Evolutionary conservation across 768 basidiomycete genomes (phyloP).

Genomic region (Sporobolomyces pararoseus): DNA sequence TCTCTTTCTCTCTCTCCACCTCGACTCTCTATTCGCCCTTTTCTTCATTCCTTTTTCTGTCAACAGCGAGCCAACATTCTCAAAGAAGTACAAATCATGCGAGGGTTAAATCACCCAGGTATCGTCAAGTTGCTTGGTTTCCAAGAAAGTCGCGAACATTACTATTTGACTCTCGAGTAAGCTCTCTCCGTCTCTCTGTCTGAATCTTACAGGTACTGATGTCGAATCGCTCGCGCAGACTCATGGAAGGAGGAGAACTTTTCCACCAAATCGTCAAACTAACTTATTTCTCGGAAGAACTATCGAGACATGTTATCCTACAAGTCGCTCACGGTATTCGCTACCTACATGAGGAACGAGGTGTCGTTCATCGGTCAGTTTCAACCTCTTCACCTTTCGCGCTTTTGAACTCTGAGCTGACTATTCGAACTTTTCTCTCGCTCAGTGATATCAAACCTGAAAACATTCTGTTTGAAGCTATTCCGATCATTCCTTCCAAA

Average conservation of each 20-base stretch:
- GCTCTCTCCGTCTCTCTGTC: slow-evolving; percentile 45
- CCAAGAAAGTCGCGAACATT: slow-evolving; percentile 85
- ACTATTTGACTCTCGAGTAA: slow-evolving; percentile 90
- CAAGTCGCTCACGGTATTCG: slow-evolving; percentile 78
- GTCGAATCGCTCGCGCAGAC: slow-evolving; percentile 53
- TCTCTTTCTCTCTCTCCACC: slow-evolving; percentile 40
- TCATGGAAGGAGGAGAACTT: slow-evolving; percentile 95
- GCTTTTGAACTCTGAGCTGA: background rate
- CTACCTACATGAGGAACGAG: slow-evolving; percentile 93
- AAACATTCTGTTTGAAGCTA: slow-evolving; percentile 87
- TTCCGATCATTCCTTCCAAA: slow-evolving; percentile 84
- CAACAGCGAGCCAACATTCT: slow-evolving; percentile 90
- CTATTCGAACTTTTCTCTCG: background rate
- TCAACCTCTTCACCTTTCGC: background rate
- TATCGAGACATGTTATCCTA: slow-evolving; percentile 93
- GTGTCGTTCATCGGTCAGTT: slow-evolving; percentile 82
- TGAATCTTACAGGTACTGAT: background rate
- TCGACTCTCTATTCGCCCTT: slow-evolving; percentile 28
- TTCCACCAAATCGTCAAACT: slow-evolving; percentile 99
- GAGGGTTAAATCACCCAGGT: slow-evolving; percentile 82
- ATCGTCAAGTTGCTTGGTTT: slow-evolving; percentile 89
- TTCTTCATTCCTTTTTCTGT: slow-evolving; percentile 15
- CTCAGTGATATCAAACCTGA: slow-evolving; percentile 94
- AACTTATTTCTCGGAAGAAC: slow-evolving; percentile 95
- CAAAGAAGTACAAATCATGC: slow-evolving; percentile 99